phyloP scores from a whole-genome alignment of 2,329 filamentous ascomycete species.

The Pseudogymnoascus sp. region DNA sequence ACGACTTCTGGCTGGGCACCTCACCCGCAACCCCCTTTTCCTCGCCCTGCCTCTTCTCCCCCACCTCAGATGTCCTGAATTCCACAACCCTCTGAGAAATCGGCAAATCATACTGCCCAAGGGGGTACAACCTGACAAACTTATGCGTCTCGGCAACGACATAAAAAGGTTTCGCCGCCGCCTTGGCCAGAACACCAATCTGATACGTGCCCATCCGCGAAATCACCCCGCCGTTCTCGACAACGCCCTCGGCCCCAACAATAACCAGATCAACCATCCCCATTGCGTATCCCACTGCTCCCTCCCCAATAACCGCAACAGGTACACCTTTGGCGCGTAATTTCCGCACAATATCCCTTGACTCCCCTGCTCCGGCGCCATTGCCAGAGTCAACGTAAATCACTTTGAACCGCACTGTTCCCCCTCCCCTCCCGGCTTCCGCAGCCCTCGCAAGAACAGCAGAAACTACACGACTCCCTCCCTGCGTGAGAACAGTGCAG shows the following conservation, averaged over 20 bases:
- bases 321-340: constrained; percentile 68
- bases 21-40: constrained; percentile 18
- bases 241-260: constrained; percentile 73
- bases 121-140: constrained; percentile 79
- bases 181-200: constrained; percentile 71
- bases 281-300: constrained; percentile 72
- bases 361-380: constrained; percentile 48
- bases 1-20: constrained; percentile 4
- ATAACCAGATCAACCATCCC: constrained; percentile 61
- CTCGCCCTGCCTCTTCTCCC: constrained; percentile 25
- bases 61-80: constrained; percentile 45
- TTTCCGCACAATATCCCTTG: constrained; percentile 59
- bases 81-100: constrained; percentile 71
- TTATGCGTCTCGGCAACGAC: constrained; percentile 95
- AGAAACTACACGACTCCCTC: constrained; percentile 76
- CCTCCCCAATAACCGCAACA: constrained; percentile 71
- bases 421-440: constrained; percentile 45
- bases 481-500: constrained; percentile 79
- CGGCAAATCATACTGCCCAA: constrained; percentile 72
- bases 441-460: constrained; percentile 67
- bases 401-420: constrained; percentile 65
- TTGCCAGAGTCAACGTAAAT: constrained; percentile 59
- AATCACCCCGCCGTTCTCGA: constrained; percentile 89
- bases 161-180: constrained; percentile 63
- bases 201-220: constrained; percentile 80